Base-by-base conservation (phyloP, 306 rosid species). In the Cicer chorassanicum region DNA sequence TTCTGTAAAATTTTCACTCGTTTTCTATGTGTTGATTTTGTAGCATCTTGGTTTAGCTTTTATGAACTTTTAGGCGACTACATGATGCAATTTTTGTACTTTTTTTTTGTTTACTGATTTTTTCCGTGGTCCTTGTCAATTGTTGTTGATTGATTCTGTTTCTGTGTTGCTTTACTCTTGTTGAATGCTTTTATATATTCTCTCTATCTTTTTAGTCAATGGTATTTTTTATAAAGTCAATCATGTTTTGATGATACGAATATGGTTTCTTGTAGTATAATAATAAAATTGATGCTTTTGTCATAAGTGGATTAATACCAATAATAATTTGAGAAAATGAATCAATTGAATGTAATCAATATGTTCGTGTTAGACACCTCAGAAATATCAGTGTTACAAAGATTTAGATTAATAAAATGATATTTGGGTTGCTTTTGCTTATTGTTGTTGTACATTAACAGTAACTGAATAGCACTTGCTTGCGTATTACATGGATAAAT, bases 401-500 rank as follows among this genome's bases (percentile, higher is more conserved):
- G 0, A 29, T 29, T 29, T 3, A 4, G 60, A 49, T 24, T 68
- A 16, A 44, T 45, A 70, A 55, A 56, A 57, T 56, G 55, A n/a
- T 80, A 29, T 54, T 19, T 80, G 55, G 38, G 66, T 29, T 41
- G 18, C 48, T 63, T 57, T 80, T 57, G 60, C 76, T 73, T 80
- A 13, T 65, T 36, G 49, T 44, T 61, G 5, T 46, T 65, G 53
- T 18, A 11, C 40, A 18, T 9, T 39, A 51, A 39, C 53, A 11
- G 36, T 16, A 67, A 43, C 36, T 70, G 68, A 74, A 62, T 68
- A 36, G 21, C 61, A 49, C 29, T 83, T 79, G 40, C 74, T 85
- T 81, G 38, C 77, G 75, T 70, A 42, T 82, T 89, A 5, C 96
- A 93, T 97, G 97, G 64, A 48, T 67, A 55, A 54, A 6, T 48